Conservation (phyloP, 495 filamentous ascomycete genomes). For the Symbiotaphrina buchneri region DNA sequence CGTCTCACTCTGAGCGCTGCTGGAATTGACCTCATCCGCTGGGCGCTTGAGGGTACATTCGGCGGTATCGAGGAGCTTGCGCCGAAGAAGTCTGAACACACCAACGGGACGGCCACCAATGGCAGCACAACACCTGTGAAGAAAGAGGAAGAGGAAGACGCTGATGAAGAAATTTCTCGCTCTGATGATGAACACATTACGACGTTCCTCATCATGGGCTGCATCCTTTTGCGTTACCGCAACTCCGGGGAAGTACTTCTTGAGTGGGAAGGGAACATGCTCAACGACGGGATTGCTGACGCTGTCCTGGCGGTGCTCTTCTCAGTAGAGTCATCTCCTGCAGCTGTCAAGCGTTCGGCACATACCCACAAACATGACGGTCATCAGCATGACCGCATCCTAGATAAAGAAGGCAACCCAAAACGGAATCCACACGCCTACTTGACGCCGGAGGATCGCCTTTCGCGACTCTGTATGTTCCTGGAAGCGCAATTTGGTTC, state of each 20-base stretch:
- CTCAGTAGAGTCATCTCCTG: slow-evolving; percentile 76
- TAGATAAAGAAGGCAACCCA: slow-evolving; percentile 17
- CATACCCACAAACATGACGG: slow-evolving; percentile 21
- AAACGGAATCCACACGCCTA: slow-evolving; percentile 48
- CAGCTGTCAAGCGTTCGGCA: slow-evolving; percentile 72
- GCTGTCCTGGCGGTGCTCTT: slow-evolving; percentile 81
- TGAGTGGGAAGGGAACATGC: slow-evolving; percentile 94
- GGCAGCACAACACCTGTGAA: slow-evolving; percentile 10
- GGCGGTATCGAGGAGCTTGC: slow-evolving; percentile 44
- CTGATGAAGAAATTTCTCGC: slow-evolving; percentile 31
- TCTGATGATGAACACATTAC: slow-evolving; percentile 32
- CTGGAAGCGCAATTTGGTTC: slow-evolving; percentile 89
- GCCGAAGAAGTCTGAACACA: slow-evolving; percentile 16
- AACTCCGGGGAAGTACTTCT: slow-evolving; percentile 59
- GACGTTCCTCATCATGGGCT: slow-evolving; percentile 74
- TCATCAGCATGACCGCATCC: slow-evolving; percentile 33
- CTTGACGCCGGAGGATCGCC: slow-evolving; percentile 44
- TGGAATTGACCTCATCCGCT: slow-evolving; percentile 74
- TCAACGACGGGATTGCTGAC: slow-evolving; percentile 94
- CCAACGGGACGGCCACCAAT: slow-evolving; percentile 25
- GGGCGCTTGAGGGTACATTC: slow-evolving; percentile 87
- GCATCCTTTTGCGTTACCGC: slow-evolving; percentile 50
- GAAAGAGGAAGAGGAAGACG: slow-evolving; percentile 17
- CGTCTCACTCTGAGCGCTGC: slow-evolving; percentile 66
- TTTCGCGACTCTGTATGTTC: slow-evolving; percentile 78